These are phyloP conservation scores for Amylostereum chailletii DNA, from an alignment of 1,284 basidiomycete genomes.

Conservation along the genomic window DNA sequence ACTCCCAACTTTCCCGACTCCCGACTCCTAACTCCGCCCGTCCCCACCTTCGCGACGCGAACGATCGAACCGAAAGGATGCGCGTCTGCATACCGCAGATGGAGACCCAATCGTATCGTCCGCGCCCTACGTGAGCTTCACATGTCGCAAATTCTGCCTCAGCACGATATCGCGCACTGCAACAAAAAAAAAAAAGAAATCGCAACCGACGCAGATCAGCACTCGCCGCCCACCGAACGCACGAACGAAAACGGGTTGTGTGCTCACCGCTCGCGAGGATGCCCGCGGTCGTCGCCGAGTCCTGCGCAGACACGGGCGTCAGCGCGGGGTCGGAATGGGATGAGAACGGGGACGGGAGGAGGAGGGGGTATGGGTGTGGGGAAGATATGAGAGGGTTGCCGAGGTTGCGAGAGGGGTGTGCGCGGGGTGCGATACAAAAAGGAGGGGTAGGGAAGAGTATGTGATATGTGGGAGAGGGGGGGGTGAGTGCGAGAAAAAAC, in stretches of 20 bases:
- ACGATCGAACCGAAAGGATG: background rate
- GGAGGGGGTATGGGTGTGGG: too few species aligned
- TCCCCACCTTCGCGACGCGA: too few species aligned
- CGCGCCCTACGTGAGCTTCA: conserved; percentile 21
- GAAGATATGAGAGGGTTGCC: too few species aligned
- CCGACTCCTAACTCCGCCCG: too few species aligned
- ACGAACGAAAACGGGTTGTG: conserved; percentile 3
- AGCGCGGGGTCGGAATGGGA: background rate
- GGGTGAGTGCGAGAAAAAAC: conserved; percentile 12
- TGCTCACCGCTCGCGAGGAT: conserved; percentile 66
- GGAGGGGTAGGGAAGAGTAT: background rate
- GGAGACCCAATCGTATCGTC: conserved; percentile 37
- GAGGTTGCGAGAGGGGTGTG: too few species aligned
- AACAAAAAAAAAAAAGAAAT: conserved; percentile 1
- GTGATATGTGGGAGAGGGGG: background rate
- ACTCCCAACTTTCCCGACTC: too few species aligned
- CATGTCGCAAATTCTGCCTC: conserved; percentile 44
- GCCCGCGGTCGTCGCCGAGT: conserved; percentile 64
- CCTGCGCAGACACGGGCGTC: conserved; percentile 26
- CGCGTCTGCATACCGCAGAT: background rate
- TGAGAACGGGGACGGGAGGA: background rate
- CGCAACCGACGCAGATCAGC: background rate
- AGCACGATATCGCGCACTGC: conserved; percentile 64
- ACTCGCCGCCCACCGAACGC: background rate
- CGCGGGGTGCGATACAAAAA: too few species aligned